A percentile compares a stretch with the other conserved stretches of the same genome.
phyloP scores from a whole-genome alignment of 257 asterid species.

The Rehmannia glutinosa region DNA sequence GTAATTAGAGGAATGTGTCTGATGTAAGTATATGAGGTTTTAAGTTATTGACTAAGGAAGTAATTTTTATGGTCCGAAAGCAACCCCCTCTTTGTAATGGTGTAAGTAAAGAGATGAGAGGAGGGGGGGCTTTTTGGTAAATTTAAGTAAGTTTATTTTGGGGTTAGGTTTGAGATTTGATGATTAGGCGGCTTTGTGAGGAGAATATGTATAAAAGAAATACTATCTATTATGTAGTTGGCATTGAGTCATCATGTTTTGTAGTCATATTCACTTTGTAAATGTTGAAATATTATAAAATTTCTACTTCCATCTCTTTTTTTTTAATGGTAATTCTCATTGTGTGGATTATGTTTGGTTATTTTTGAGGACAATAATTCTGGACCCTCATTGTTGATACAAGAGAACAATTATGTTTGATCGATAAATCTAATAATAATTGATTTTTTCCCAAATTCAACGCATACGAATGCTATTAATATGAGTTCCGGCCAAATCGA shows the following conservation, averaged over 20 bases:
- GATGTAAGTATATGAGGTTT: constrained; percentile 42
- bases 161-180: constrained; percentile 31
- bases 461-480: no score
- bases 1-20: constrained; percentile 33
- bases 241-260: constrained; percentile 37
- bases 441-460: no score
- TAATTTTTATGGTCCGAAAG: constrained; percentile 28
- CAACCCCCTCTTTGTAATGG: constrained; percentile 30
- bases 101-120: constrained; percentile 42
- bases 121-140: constrained; percentile 1
- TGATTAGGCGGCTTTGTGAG: constrained; percentile 28
- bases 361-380: no score
- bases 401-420: no score
- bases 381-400: no score
- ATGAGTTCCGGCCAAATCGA: no score
- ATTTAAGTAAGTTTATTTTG: constrained; percentile 23
- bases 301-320: no score
- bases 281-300: constrained; percentile 19
- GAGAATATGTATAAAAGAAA: constrained; percentile 29
- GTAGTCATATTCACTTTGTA: constrained; percentile 36
- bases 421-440: no score
- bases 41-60: constrained; percentile 30
- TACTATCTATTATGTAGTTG: constrained; percentile 18
- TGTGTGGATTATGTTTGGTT: no score
- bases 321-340: no score